Base-by-base conservation (phyloP, 345 rosid genomes). In the Moringa oleifera region DNA sequence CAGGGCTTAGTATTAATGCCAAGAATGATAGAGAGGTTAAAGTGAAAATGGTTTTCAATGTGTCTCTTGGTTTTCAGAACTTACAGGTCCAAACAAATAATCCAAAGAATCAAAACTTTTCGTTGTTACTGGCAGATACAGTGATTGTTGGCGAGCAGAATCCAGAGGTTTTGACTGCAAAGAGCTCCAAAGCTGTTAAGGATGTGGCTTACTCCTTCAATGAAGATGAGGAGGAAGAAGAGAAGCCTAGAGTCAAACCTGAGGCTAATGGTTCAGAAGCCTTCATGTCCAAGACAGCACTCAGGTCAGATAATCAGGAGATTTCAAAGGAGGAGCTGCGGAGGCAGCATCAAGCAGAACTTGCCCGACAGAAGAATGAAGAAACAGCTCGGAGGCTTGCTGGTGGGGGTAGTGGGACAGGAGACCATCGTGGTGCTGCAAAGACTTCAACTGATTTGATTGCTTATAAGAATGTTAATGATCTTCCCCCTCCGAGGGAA, bases 301-400 rank as follows among this genome's bases (percentile, higher is more conserved):
- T 90, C 18, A 83, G 99, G 68, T 94, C 97, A 57, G 97, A 88
- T 78, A 80, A 90, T 70, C 86, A 84, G 22, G 99, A 83, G 69
- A 81, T 89, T 58, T 88, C 97, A 3, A 94, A 90, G 75, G 97
- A 94, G 68, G 99, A 94, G 85, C 79, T 83, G 2, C 76, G 99
- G 66, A 84, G 95, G 78, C 99, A 86, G 95, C 99, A 94, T 63
- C 99, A 94, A 75, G 95, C 96, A 21, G 99, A 94, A 71, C 87
- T 94, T 68, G 99, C 99, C 15, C 96, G 92, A 23, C 94, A 88
- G 81, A 90, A 94, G 76, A 94, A 90, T 71, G 96, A 90, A 87
- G 97, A 94, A 76, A 94, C 96, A 61, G 96, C 96, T 2, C 69
- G 99, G 70, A 74, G 99, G 65, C 97, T 94, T 76, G 95, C 96